A percentile compares a stretch with the other conserved stretches of the same genome.
These are phyloP conservation scores for Cryptococcus hybrid DNA, from an alignment of 1,284 basidiomycete genomes.

Conservation along the genomic window DNA sequence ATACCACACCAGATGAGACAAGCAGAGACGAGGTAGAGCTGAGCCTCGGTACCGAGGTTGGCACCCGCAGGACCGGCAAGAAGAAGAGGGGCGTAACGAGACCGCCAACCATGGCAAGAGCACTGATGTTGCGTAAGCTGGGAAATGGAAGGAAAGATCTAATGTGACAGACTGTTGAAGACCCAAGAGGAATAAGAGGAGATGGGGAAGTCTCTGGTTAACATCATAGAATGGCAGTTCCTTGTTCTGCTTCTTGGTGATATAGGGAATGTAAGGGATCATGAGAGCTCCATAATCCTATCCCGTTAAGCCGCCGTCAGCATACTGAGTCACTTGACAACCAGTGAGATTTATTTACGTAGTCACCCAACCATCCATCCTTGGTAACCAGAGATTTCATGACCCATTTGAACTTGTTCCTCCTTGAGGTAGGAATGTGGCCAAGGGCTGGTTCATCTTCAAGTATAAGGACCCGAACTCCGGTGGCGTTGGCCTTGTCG, in stretches of 20 bases:
- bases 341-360: constrained; percentile 13
- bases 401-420: constrained; percentile 10
- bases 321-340: no score
- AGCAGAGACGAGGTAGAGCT: constrained; percentile 33
- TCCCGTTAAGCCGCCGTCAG: background rate
- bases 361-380: constrained; percentile 33
- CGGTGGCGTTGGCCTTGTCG: background rate
- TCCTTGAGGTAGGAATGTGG: constrained; percentile 5
- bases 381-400: constrained; percentile 17
- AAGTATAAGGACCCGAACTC: constrained; percentile 4
- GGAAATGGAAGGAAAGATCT: no score
- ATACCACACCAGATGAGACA: constrained; percentile 34
- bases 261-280: constrained; percentile 34
- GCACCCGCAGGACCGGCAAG: constrained; percentile 28
- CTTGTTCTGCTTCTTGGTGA: constrained; percentile 21
- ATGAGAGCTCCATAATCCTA: constrained; percentile 30
- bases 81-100: constrained; percentile 33
- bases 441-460: constrained; percentile 9
- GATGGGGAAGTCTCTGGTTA: constrained; percentile 27
- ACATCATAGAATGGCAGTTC: constrained; percentile 36
- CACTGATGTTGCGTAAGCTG: constrained; percentile 8
- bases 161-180: constrained; percentile 26
- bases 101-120: constrained; percentile 36
- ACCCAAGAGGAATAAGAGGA: constrained; percentile 33
- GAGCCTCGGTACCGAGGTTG: constrained; percentile 23